Base-by-base conservation (phyloP, 805 yeast species). In the Candida xiaguanensis region DNA sequence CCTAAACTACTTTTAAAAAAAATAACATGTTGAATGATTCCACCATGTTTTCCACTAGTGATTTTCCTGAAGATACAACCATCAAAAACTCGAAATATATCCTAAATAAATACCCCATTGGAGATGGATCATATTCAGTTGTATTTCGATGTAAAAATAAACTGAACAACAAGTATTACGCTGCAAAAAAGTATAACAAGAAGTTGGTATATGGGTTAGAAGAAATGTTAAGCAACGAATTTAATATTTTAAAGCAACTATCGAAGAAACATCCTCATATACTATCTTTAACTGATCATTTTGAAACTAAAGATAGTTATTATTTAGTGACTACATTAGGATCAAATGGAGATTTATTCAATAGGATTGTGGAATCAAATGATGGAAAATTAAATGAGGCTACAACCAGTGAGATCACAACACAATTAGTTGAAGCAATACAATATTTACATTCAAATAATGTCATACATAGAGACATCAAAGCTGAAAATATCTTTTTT, bases 401-500 rank as follows among this genome's bases (percentile, higher is more conserved):
- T 12, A 79, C 77, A 42, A 77, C 80, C 1, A 67, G 63, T 8
- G 68, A 68, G 6, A 68, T 79, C 28, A 63, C 81, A 23, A 57
- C 64, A 9, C 72, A 75, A 41, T 59, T 83, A 16, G 55, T 76
- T 2, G 67, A 76, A 8, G 82, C 83, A 0, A 68, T 83, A 2
- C 65, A 67, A 6, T 80, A 79, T 49, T 59, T 83, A 40, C 89
- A 82, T 51, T 42, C 50, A 2, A 72, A 80, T 46, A 73, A 75
- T 22, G 72, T 83, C 27, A 82, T 81, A 5, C 90, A 83, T 52
- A 70, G 90, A 33, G 90, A 83, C 49, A 58, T 83, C 42, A 83
- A 83, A 54, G 85, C 89, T 0, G 90, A 83, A 49, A 83, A 83
- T 49, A 61, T 83, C 27, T 61, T 83, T 32, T 79, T 82, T 53